Percentiles rank a stretch among this genome's conserved stretches.
Evolutionary conservation across 2,329 filamentous ascomycete genomes (phyloP).

Genomic region (Talaromyces islandicus): DNA sequence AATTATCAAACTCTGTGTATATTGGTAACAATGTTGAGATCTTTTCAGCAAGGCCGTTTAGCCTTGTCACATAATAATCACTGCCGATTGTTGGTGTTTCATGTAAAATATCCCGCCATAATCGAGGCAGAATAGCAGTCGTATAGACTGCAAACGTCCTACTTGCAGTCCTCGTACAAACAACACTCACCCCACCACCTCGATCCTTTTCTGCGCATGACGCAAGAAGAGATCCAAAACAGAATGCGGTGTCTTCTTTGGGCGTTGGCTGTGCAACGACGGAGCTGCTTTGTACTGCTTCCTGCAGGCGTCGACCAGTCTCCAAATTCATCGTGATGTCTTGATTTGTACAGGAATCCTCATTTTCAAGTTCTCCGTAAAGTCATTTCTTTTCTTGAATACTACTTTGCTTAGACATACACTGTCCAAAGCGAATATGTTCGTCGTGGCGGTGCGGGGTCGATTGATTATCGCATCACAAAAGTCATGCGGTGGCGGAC

Average conservation of each 20-base stretch:
- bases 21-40: constrained; percentile 1
- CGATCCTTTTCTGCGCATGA: constrained; percentile 2
- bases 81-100: not conserved
- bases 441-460: not conserved
- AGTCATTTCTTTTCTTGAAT: not conserved
- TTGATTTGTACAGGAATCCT: not conserved
- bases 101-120: constrained; percentile 1
- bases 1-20: constrained; percentile 4
- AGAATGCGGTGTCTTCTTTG: not conserved
- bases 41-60: not conserved
- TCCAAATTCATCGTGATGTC: not conserved
- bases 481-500: not conserved
- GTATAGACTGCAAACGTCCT: constrained; percentile 10
- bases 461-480: not conserved
- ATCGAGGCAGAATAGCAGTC: constrained; percentile 4
- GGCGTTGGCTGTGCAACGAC: not conserved
- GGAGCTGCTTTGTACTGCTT: not conserved
- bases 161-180: not conserved
- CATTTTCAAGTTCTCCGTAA: not conserved
- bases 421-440: not conserved
- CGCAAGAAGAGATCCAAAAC: not conserved
- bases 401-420: not conserved
- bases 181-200: constrained; percentile 5
- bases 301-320: not conserved
- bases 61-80: not conserved